These are phyloP conservation scores for Drosera capensis DNA, from an alignment of 148 eudicot species.

Conservation along the genomic window DNA sequence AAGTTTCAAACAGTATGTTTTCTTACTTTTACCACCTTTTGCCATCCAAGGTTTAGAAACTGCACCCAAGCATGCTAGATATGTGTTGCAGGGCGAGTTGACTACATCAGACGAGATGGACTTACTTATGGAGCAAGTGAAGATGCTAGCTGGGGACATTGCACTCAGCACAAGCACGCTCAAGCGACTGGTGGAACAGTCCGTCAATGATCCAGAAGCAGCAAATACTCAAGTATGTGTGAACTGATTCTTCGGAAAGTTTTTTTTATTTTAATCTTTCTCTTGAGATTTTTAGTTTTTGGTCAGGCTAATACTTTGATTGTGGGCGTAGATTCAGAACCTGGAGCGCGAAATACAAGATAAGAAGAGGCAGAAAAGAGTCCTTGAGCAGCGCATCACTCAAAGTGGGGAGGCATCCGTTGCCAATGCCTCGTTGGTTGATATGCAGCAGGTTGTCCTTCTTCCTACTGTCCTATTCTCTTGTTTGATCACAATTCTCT, in stretches of 20 bases:
- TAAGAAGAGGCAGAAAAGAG: slow-evolving; percentile 75
- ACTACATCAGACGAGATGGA: slow-evolving; percentile 82
- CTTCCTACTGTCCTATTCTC: background rate
- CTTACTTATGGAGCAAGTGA: slow-evolving; percentile 91
- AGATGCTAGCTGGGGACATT: slow-evolving; percentile 98
- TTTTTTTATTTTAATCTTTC: background rate
- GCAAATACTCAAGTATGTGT: slow-evolving; percentile 52
- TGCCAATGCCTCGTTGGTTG: slow-evolving; percentile 68
- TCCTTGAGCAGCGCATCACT: slow-evolving; percentile 66
- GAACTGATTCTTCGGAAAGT: background rate
- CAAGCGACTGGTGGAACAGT: slow-evolving; percentile 87
- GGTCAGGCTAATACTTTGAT: background rate
- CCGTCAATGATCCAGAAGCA: slow-evolving; percentile 66
- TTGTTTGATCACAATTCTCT: background rate
- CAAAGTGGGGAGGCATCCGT: slow-evolving; percentile 74
- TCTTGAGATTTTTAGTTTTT: background rate
- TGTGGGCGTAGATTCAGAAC: slow-evolving; percentile 47
- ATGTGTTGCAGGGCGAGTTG: slow-evolving; percentile 75
- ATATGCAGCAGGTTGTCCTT: slow-evolving; percentile 77
- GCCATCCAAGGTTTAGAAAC: background rate
- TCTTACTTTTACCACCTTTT: slow-evolving; percentile 1
- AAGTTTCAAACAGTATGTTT: slow-evolving; percentile 29
- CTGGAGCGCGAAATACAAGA: slow-evolving; percentile 83
- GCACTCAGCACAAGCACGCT: slow-evolving; percentile 91
- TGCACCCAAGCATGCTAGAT: too few species aligned